Conservation (phyloP, 2,329 filamentous ascomycete genomes). For the Xylariaceae sp. region DNA sequence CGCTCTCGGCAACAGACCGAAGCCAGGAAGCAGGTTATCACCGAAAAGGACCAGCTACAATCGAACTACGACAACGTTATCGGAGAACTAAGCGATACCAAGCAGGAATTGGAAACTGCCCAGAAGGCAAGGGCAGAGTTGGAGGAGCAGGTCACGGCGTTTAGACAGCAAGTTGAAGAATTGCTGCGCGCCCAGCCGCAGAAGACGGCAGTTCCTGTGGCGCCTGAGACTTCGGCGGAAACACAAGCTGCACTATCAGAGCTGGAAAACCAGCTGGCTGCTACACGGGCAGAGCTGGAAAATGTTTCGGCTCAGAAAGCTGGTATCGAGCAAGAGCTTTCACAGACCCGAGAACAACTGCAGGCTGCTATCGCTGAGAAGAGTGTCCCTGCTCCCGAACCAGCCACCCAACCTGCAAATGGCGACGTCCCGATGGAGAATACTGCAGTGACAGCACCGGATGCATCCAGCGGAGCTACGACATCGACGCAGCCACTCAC, state of each 20-base stretch:
- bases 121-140: slow-evolving; percentile 33
- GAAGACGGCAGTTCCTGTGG: slow-evolving; percentile 30
- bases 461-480: slow-evolving; percentile 8
- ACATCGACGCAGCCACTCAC: slow-evolving; percentile 34
- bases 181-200: slow-evolving; percentile 23
- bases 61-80: slow-evolving; percentile 43
- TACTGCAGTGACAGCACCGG: too few relatives aligned
- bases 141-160: slow-evolving; percentile 39
- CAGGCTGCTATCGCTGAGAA: slow-evolving; percentile 57
- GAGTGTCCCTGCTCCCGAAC: slow-evolving; percentile 51
- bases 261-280: slow-evolving; percentile 45
- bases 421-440: slow-evolving; percentile 29
- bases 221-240: slow-evolving; percentile 33
- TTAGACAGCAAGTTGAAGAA: slow-evolving; percentile 34
- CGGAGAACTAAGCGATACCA: slow-evolving; percentile 33
- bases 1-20: slow-evolving; percentile 48
- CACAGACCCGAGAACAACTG: slow-evolving; percentile 52
- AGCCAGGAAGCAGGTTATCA: slow-evolving; percentile 35
- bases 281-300: slow-evolving; percentile 57
- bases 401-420: slow-evolving; percentile 25
- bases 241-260: slow-evolving; percentile 40
- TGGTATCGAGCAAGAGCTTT: slow-evolving; percentile 58
- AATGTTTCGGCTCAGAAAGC: slow-evolving; percentile 62
- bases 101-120: slow-evolving; percentile 51
- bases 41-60: slow-evolving; percentile 48